phyloP scores from a whole-genome alignment of 1,284 basidiomycete species.

The Irpex sp. region DNA sequence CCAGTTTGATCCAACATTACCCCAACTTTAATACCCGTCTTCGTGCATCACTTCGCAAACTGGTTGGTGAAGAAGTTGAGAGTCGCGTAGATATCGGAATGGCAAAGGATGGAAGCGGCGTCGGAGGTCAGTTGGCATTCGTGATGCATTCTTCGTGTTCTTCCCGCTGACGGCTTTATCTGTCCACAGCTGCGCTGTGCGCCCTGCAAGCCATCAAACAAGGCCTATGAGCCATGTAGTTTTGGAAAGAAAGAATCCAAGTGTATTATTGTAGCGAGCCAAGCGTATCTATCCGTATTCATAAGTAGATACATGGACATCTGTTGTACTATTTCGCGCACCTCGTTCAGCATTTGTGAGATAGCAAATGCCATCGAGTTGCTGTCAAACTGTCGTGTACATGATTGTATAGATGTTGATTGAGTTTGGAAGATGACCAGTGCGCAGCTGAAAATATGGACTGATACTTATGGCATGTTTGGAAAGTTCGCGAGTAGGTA shows the following conservation, averaged over 20 bases:
- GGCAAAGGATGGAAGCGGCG: slow-evolving; percentile 96
- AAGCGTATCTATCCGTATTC: background rate
- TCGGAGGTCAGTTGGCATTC: slow-evolving; percentile 69
- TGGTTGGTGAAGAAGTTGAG: slow-evolving; percentile 83
- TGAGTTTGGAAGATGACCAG: background rate
- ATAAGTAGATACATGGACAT: background rate
- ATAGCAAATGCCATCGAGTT: no score
- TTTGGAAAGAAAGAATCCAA: background rate
- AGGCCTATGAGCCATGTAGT: slow-evolving; percentile 17
- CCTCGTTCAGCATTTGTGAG: background rate
- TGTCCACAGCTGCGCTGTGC: slow-evolving; percentile 65
- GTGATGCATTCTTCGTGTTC: background rate
- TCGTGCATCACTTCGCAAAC: slow-evolving; percentile 65
- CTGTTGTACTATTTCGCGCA: background rate
- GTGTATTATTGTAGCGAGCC: slow-evolving; percentile 2
- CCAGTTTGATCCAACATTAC: slow-evolving; percentile 86
- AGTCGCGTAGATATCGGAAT: slow-evolving; percentile 80
- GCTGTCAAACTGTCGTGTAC: background rate
- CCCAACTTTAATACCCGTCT: slow-evolving; percentile 80
- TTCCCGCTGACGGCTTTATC: background rate
- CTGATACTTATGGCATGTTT: no score
- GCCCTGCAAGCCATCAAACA: slow-evolving; percentile 67
- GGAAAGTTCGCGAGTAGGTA: no score
- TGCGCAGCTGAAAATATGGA: background rate
- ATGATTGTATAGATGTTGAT: background rate